Evolutionary conservation across 768 basidiomycete genomes (phyloP), one percentile per base, ranked within the genome.

Genomic region (Hemileccinum rubropunctum): DNA sequence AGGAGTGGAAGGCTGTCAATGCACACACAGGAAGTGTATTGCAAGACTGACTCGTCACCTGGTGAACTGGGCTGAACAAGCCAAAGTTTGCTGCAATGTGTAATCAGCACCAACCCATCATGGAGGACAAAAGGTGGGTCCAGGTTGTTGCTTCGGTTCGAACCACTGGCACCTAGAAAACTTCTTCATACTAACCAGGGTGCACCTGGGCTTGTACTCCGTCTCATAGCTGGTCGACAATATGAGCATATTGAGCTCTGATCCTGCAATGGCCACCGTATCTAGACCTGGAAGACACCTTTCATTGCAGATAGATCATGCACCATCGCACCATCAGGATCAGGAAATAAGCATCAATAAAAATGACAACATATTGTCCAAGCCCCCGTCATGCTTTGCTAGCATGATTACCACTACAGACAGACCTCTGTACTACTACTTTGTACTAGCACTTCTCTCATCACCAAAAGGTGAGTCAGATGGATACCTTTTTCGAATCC

Each of bases 191-290:
- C n/a, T n/a, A n/a, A n/a, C n/a, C n/a, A n/a, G n/a, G n/a, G n/a
- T n/a, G n/a, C n/a, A n/a, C n/a, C n/a, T n/a, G n/a, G n/a, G n/a
- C n/a, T n/a, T n/a, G n/a, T n/a, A n/a, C n/a, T n/a, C n/a, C n/a
- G n/a, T n/a, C n/a, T n/a, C n/a, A n/a, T n/a, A n/a, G n/a, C n/a
- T n/a, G n/a, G n/a, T n/a, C n/a, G n/a, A n/a, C n/a, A n/a, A n/a
- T n/a, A n/a, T n/a, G n/a, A 61, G 88, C 49, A 83, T 93, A 68
- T 84, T 75, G 43, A 83, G 85, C 62, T 64, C 68, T n/a, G 68
- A 80, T 40, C 79, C 81, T 1, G 66, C 73, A 1, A 48, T 69
- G 7, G 61, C 71, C 15, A 64, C 82, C 30, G 70, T 88, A 11
- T 81, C 87, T 13, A 77, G 74, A 52, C 77, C 77, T 26, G 88